Evolutionary conservation across 345 rosid genomes (phyloP).

Genomic region (Mallotus nudiflorus): DNA sequence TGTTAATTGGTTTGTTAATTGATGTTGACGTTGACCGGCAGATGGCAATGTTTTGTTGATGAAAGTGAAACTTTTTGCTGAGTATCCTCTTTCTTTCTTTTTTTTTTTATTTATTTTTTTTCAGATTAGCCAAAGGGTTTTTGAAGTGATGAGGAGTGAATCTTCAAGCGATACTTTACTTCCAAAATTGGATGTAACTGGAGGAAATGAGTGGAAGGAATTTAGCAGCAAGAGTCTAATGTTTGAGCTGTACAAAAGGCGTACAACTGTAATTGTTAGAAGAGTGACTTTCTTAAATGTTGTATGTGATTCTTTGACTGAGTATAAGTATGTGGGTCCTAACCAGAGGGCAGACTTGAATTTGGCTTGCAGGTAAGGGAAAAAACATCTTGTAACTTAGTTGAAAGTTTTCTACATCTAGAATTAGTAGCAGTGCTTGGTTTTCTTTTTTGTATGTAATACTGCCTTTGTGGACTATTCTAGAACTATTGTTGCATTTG

Average conservation of each 20-base stretch:
- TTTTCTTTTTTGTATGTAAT: not conserved
- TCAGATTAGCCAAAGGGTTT: conserved; percentile 89
- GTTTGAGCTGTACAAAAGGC: conserved; percentile 87
- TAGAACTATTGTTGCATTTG: not conserved
- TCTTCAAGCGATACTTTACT: conserved; percentile 36
- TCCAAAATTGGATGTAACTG: conserved; percentile 35
- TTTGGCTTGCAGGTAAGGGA: conserved; percentile 90
- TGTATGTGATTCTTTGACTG: conserved; percentile 78
- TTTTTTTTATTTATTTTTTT: too few relatives aligned
- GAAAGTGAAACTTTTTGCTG: conserved; percentile 13
- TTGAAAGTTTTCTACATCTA: conserved; percentile 9
- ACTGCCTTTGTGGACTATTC: not conserved
- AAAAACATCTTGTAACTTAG: conserved; percentile 1
- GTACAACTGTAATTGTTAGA: conserved; percentile 71
- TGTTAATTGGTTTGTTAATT: not conserved
- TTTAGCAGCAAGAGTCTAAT: conserved; percentile 46
- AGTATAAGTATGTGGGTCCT: conserved; percentile 91
- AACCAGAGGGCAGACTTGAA: conserved; percentile 93
- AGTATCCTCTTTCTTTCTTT: conserved; percentile 12
- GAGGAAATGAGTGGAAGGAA: conserved; percentile 30
- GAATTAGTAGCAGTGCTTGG: not conserved
- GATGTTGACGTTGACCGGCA: not conserved
- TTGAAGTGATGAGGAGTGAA: conserved; percentile 66
- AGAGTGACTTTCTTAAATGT: conserved; percentile 72
- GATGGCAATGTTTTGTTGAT: not conserved